Evolutionary conservation across 345 rosid species (phyloP).

Genomic region (Eutrema japonicum): DNA sequence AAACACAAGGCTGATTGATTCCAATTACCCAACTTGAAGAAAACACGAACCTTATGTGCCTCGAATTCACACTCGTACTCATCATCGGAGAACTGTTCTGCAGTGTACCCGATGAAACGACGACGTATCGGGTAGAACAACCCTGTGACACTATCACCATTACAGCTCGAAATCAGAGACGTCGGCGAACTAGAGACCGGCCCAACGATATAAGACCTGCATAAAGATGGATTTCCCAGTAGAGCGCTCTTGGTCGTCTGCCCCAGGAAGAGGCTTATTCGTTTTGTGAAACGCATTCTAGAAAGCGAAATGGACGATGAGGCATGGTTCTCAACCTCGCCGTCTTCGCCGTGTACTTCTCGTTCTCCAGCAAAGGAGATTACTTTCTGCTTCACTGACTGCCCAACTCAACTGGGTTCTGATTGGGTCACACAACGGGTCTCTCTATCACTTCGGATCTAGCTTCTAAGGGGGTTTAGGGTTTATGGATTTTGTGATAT

Average conservation of each 20-base stretch:
- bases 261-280: conserved; percentile 51
- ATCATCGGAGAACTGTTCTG: conserved; percentile 93
- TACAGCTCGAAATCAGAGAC: conserved; percentile 26
- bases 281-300: conserved; percentile 59
- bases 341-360: conserved; percentile 11
- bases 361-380: conserved; percentile 26
- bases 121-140: conserved; percentile 36
- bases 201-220: conserved; percentile 21
- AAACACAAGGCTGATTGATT: conserved; percentile 10
- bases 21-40: background rate
- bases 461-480: conserved; percentile 40
- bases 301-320: conserved; percentile 36
- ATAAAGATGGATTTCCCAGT: conserved; percentile 17
- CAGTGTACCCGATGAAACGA: conserved; percentile 57
- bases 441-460: conserved; percentile 14
- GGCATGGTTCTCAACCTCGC: conserved; percentile 41
- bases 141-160: conserved; percentile 28
- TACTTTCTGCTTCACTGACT: conserved; percentile 24
- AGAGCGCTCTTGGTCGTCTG: conserved; percentile 42
- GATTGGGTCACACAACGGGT: background rate
- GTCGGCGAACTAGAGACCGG: conserved; percentile 39
- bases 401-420: conserved; percentile 26
- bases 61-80: conserved; percentile 90
- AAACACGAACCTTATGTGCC: conserved; percentile 64
- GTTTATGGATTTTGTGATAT: conserved; percentile 30